Evolutionary conservation across 306 rosid genomes (phyloP).

Genomic region (Gastrolobium bilobum): DNA sequence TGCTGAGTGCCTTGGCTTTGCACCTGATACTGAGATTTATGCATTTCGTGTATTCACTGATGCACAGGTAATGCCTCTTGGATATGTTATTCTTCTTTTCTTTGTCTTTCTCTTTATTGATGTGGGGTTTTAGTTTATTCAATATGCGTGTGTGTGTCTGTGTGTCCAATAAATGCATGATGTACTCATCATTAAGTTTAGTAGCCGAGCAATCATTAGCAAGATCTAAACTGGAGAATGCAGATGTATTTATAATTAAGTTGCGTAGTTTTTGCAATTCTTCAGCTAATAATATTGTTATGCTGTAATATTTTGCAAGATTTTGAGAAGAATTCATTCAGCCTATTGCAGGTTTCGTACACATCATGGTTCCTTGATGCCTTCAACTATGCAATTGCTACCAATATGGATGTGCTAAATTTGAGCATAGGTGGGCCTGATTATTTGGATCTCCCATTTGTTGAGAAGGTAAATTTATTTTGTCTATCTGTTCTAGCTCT

Average conservation of each 20-base stretch:
- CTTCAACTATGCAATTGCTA: conserved; percentile 97
- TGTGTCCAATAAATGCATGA: conserved; percentile 2
- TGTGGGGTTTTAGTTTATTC: conserved; percentile 23
- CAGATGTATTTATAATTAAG: conserved; percentile 25
- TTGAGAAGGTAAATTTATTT: conserved; percentile 77
- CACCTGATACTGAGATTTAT: conserved; percentile 97
- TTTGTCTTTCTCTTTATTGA: conserved; percentile 27
- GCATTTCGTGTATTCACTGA: conserved; percentile 99
- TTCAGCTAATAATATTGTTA: conserved; percentile 29
- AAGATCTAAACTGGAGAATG: conserved; percentile 31
- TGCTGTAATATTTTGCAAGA: conserved; percentile 57
- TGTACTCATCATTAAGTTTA: conserved; percentile 25
- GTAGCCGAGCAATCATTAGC: conserved; percentile 7
- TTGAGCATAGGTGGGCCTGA: conserved; percentile 99
- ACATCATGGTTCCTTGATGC: conserved; percentile 99
- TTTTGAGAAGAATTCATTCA: conserved; percentile 80
- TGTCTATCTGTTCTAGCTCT: conserved; percentile 20
- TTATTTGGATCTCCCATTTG: conserved; percentile 97
- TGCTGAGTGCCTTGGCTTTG: conserved; percentile 92
- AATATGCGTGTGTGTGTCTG: too few species aligned
- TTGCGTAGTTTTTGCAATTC: not conserved
- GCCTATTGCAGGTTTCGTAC: conserved; percentile 98
- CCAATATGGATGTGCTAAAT: conserved; percentile 93
- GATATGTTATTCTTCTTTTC: conserved; percentile 25
- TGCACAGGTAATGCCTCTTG: conserved; percentile 93